phyloP scores from a whole-genome alignment of 768 basidiomycete genomes.

The Vararia minispora region DNA sequence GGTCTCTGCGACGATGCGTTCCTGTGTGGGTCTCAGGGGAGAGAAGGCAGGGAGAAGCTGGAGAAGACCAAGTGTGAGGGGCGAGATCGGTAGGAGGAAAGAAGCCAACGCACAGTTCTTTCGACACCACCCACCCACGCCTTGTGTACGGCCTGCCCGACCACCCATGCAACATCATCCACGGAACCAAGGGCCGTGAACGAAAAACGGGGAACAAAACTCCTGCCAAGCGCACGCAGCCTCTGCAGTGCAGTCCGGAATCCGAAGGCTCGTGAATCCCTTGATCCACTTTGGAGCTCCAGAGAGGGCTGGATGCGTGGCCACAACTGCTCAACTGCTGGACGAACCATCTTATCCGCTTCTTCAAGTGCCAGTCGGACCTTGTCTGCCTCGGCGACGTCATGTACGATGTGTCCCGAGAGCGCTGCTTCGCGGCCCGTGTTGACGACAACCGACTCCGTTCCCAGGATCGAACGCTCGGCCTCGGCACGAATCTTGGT shows the following conservation, averaged over 20 bases:
- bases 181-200: conserved; percentile 7
- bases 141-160: conserved; percentile 4
- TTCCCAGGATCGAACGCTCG: conserved; percentile 4
- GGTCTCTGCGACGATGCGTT: not conserved
- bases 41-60: conserved; percentile 8
- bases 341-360: conserved; percentile 3
- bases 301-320: too few species aligned
- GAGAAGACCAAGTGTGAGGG: not conserved
- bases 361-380: conserved; percentile 4
- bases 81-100: not conserved
- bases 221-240: too few species aligned
- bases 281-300: too few species aligned
- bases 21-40: not conserved
- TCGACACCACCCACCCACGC: conserved; percentile 9
- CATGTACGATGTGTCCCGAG: too few species aligned
- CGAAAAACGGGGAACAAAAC: too few species aligned
- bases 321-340: conserved; percentile 8
- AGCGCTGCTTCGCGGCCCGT: too few species aligned
- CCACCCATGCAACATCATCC: conserved; percentile 12
- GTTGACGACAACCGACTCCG: too few species aligned
- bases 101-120: not conserved
- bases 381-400: not conserved
- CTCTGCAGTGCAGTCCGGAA: too few species aligned
- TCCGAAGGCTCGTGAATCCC: too few species aligned
- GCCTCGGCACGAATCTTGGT: conserved; percentile 1